These are phyloP conservation scores for Aspergillus fumigatiaffinis DNA, from an alignment of 2,329 filamentous ascomycete species.

Conservation along the genomic window DNA sequence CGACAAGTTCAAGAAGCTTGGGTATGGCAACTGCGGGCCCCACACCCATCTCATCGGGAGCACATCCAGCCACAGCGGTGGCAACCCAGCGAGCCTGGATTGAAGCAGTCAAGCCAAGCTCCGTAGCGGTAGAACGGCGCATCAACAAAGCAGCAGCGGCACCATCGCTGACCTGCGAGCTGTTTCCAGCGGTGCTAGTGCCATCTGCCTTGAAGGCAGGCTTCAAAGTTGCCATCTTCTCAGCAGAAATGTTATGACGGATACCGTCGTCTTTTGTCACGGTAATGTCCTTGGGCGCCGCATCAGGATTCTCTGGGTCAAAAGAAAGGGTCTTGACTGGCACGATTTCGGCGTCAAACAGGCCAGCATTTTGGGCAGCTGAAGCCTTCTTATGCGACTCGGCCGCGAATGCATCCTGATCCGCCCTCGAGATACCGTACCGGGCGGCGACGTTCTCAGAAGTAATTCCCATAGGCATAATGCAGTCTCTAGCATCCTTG, in stretches of 20 bases:
- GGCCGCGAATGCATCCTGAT: conserved; percentile 81
- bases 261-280: conserved; percentile 82
- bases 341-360: conserved; percentile 75
- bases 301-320: conserved; percentile 60
- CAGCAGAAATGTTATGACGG: conserved; percentile 60
- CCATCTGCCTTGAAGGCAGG: conserved; percentile 77
- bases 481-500: conserved; percentile 74
- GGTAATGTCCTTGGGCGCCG: conserved; percentile 55
- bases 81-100: conserved; percentile 83
- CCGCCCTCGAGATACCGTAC: conserved; percentile 67
- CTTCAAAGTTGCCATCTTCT: conserved; percentile 74
- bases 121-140: conserved; percentile 72
- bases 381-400: conserved; percentile 70
- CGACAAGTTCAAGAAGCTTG: conserved; percentile 67
- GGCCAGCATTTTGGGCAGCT: conserved; percentile 62
- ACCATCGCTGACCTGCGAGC: conserved; percentile 80
- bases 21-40: conserved; percentile 85
- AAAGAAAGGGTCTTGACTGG: conserved; percentile 69
- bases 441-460: conserved; percentile 80
- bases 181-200: conserved; percentile 79
- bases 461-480: conserved; percentile 92
- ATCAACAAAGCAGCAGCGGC: conserved; percentile 81
- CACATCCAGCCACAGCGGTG: conserved; percentile 70
- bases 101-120: conserved; percentile 62
- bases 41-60: conserved; percentile 90